Evolutionary conservation across 257 asterid genomes (phyloP).

Genomic region (Solanum chilense): DNA sequence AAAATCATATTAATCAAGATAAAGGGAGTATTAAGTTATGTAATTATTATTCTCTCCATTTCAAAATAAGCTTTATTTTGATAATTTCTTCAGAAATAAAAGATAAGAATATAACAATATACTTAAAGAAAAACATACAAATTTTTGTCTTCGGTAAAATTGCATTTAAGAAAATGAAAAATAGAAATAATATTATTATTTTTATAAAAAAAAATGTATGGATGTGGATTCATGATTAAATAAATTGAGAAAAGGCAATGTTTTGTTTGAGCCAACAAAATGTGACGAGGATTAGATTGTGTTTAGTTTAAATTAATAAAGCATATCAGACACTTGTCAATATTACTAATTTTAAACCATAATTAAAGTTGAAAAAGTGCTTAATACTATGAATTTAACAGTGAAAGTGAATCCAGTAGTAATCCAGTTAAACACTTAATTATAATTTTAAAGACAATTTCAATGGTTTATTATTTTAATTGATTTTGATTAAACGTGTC

Average conservation of each 20-base stretch:
- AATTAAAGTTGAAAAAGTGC: background rate
- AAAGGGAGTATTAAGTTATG: background rate
- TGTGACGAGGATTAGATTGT: background rate
- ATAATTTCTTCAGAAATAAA: background rate
- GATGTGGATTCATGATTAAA: background rate
- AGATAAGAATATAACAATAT: too few relatives aligned
- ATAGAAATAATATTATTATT: background rate
- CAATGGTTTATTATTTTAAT: background rate
- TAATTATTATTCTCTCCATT: background rate
- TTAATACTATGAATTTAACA: background rate
- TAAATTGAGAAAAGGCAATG: background rate
- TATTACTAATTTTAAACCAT: background rate
- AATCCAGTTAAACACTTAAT: background rate
- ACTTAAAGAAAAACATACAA: background rate
- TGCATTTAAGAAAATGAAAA: background rate
- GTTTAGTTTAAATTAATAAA: background rate
- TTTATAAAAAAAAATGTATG: background rate
- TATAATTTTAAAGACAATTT: background rate
- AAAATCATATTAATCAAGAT: background rate
- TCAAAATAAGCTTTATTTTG: background rate
- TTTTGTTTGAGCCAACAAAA: slow-evolving; percentile 8
- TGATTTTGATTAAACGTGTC: background rate
- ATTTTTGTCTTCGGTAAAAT: background rate
- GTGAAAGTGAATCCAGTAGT: background rate
- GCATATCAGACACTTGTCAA: slow-evolving; percentile 1